A percentile compares a stretch with the other conserved stretches of the same genome.
These are phyloP conservation scores for Suillus weaverae DNA, from an alignment of 768 basidiomycete species.

Conservation along the genomic window DNA sequence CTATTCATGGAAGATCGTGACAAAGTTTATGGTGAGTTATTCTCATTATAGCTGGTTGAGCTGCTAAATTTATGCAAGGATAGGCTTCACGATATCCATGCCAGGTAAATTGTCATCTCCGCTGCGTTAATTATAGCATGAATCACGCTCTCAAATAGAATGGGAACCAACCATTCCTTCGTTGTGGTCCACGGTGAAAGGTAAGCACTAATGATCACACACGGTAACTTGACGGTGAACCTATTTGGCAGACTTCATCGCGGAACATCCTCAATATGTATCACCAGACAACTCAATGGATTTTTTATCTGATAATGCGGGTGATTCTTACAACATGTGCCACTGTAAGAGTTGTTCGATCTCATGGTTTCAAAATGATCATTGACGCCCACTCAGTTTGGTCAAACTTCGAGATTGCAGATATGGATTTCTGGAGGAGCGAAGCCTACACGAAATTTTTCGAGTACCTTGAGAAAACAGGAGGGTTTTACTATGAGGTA, in stretches of 20 bases:
- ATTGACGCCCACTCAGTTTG: slow-evolving; percentile 53
- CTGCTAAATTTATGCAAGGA: neutral
- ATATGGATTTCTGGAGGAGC: slow-evolving; percentile 80
- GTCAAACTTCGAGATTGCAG: slow-evolving; percentile 93
- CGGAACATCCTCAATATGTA: slow-evolving; percentile 53
- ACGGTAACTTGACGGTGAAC: slow-evolving; percentile 36
- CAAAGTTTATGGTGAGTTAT: slow-evolving; percentile 47
- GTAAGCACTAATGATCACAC: slow-evolving; percentile 39
- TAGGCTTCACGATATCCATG: slow-evolving; percentile 63
- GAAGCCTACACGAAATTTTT: slow-evolving; percentile 85
- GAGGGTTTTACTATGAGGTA: slow-evolving; percentile 91
- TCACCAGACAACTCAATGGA: slow-evolving; percentile 57
- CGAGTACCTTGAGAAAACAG: slow-evolving; percentile 72
- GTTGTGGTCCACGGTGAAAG: slow-evolving; percentile 59
- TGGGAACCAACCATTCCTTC: slow-evolving; percentile 63
- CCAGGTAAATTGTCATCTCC: slow-evolving; percentile 23
- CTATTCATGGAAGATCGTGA: slow-evolving; percentile 53
- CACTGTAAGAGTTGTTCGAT: slow-evolving; percentile 46
- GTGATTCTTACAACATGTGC: slow-evolving; percentile 63
- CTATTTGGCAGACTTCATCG: slow-evolving; percentile 53
- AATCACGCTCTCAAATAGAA: slow-evolving; percentile 32
- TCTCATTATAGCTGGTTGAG: neutral
- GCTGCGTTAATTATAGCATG: neutral
- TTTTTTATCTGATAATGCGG: slow-evolving; percentile 68
- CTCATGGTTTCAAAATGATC: neutral